A percentile compares a stretch with the other conserved stretches of the same genome.
Conservation (phyloP, 306 rosid species). For the Acacia crassicarpa region DNA sequence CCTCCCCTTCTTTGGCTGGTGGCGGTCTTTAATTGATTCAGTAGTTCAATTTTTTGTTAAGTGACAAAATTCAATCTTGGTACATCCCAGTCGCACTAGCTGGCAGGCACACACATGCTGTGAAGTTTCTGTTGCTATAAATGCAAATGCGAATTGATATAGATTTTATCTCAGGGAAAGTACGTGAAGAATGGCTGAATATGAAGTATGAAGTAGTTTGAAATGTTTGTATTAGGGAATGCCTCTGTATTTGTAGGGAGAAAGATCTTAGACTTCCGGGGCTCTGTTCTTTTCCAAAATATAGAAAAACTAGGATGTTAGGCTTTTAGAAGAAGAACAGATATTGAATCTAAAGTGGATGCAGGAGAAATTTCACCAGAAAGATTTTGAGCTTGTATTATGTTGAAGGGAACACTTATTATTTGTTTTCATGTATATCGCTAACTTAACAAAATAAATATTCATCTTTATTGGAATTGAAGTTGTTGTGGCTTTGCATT, state of each 20-base stretch:
- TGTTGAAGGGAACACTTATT: background rate
- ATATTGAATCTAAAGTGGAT: background rate
- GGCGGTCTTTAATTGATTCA: constrained; percentile 7
- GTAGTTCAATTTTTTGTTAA: constrained; percentile 6
- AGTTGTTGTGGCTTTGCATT: background rate
- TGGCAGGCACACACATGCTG: constrained; percentile 25
- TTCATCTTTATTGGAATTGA: too few species aligned
- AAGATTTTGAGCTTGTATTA: too few species aligned
- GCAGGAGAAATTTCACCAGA: too few species aligned
- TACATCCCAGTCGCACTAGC: constrained; percentile 6
- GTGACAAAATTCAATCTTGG: constrained; percentile 9
- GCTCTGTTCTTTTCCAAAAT: background rate
- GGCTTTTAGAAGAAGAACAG: background rate
- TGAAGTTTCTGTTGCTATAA: constrained; percentile 17
- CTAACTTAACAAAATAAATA: background rate
- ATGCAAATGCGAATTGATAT: constrained; percentile 21
- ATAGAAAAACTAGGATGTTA: background rate
- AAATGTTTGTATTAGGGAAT: background rate
- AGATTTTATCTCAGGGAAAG: constrained; percentile 1
- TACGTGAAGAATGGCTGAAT: constrained; percentile 12
- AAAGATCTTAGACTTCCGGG: background rate
- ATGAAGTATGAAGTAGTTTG: constrained; percentile 25
- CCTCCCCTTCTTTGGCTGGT: background rate
- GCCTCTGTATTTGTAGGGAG: background rate
- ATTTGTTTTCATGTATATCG: background rate